Evolutionary conservation across 306 rosid genomes (phyloP).

Genomic region (Leucaena leucocephala): DNA sequence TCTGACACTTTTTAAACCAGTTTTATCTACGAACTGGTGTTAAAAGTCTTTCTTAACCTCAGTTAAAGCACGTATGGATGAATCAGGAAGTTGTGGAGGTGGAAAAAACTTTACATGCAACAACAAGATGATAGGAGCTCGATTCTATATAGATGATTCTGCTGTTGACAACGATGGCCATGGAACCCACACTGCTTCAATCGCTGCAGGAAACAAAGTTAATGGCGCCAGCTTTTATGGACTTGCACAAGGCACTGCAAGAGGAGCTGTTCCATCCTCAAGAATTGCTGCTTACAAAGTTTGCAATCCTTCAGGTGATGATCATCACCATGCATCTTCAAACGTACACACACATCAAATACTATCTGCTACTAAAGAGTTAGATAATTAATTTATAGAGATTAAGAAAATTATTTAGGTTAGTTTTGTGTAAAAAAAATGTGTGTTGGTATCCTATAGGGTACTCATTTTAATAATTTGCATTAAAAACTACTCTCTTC

Average conservation of each 20-base stretch:
- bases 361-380: too few relatives aligned
- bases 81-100: conserved; percentile 16
- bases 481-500: too few relatives aligned
- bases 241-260: conserved; percentile 16
- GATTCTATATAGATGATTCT: background rate
- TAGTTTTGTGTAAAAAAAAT: too few relatives aligned
- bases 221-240: background rate
- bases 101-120: conserved; percentile 45
- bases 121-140: conserved; percentile 28
- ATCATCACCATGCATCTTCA: too few relatives aligned
- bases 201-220: conserved; percentile 32
- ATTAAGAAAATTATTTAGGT: too few relatives aligned
- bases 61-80: background rate
- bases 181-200: conserved; percentile 28
- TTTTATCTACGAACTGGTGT: too few relatives aligned
- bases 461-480: too few relatives aligned
- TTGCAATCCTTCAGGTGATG: background rate
- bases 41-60: too few relatives aligned
- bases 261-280: conserved; percentile 34
- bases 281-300: conserved; percentile 30
- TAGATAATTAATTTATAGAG: too few relatives aligned
- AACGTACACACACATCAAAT: too few relatives aligned
- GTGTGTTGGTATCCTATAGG: too few relatives aligned
- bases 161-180: background rate
- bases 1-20: too few relatives aligned